Evolutionary conservation across 2,329 filamentous ascomycete genomes (phyloP), one percentile per base, ranked within the genome.

Genomic region (Ceratocystis ficicola): DNA sequence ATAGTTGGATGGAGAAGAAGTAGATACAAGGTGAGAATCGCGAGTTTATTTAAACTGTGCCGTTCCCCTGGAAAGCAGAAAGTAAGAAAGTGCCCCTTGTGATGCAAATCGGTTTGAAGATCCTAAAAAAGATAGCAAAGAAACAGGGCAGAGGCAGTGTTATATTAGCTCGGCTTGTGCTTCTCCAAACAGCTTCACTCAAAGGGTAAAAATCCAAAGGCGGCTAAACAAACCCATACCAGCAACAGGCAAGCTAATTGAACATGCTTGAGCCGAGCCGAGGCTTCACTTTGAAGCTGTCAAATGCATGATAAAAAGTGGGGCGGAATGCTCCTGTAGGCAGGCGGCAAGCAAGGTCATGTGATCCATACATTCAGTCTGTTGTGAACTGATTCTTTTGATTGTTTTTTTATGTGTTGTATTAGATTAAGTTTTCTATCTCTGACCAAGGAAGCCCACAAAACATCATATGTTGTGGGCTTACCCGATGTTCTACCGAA

Each of bases 21-120:
- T 52, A 65, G 66, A 67, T 57, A 55, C 25, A 57, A 68, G 36
- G 25, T 28, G 44, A 63, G 44, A 61, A 61, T 5, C n/a, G 22
- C 48, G 8, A 52, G 22, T 28, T 4, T 52, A 52, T 52, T 52
- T 52, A 28, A n/a, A 12, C 25, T 52, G 28, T 5, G 48, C 1
- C 48, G 20, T 25, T 4, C 48, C 48, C 48, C 22, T 28, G 15
- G 48, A 28, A 52, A 41, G 36, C 36, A 41, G 36, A 41, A 41
- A 41, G 36, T 15, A 12, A 41, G 36, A 41, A 41, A 15, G 36
- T 15, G 12, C 10, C 36, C 3, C 10, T 41, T 41, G 12, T 41
- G 36, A 41, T 41, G 10, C 10, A 41, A 41, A 5, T 41, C 1
- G 12, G 48, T 52, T 22, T 25, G 10, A 28, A 28, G 48, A 25